These are phyloP conservation scores for Hordeum pubiflorum DNA, from an alignment of 202 grass and related monocot genomes.

Conservation along the genomic window DNA sequence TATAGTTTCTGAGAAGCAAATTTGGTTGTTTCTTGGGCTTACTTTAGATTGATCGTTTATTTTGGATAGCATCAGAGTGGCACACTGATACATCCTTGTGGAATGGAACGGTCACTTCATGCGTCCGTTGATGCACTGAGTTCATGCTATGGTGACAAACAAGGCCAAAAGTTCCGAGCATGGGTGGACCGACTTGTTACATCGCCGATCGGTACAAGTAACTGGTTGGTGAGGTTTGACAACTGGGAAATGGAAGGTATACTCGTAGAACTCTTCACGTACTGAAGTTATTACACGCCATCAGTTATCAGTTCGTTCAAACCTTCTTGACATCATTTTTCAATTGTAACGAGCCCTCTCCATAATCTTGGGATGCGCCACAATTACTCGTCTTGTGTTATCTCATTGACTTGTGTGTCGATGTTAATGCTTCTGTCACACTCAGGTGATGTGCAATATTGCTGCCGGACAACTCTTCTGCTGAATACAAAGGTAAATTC, in stretches of 20 bases:
- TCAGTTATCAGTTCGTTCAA: neutral
- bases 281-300: neutral
- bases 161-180: constrained; percentile 45
- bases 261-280: neutral
- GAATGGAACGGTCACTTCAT: constrained; percentile 53
- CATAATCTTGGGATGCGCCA: neutral
- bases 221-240: constrained; percentile 77
- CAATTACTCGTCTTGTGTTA: neutral
- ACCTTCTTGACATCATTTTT: neutral
- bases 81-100: constrained; percentile 62
- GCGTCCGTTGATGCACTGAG: constrained; percentile 46
- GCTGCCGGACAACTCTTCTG: constrained; percentile 48
- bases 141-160: constrained; percentile 62
- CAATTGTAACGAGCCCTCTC: neutral
- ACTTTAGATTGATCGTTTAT: constrained; percentile 10
- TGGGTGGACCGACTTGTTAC: constrained; percentile 81
- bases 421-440: constrained; percentile 1
- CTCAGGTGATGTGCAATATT: constrained; percentile 36
- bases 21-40: neutral
- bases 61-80: constrained; percentile 49
- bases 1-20: neutral
- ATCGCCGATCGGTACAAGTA: constrained; percentile 48
- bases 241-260: constrained; percentile 65
- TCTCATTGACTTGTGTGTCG: neutral
- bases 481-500: constrained; percentile 55